phyloP scores from a whole-genome alignment of 441 rosid species.

The Lepidium campestre region DNA sequence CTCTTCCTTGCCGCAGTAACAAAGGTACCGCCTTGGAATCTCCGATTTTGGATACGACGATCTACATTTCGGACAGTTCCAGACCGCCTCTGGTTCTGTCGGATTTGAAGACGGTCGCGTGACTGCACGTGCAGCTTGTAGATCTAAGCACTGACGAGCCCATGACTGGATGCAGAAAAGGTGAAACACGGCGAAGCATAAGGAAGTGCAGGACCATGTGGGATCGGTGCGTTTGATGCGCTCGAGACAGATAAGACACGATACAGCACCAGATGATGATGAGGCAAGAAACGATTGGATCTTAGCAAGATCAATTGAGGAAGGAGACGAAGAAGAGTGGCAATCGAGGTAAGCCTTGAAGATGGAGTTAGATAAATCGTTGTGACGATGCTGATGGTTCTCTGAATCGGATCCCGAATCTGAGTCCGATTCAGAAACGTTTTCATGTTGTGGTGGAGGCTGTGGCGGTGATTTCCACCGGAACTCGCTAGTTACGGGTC shows the following conservation, averaged over 20 bases:
- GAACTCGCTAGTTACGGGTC: constrained; percentile 25
- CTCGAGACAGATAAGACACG: constrained; percentile 94
- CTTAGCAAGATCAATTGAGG: constrained; percentile 58
- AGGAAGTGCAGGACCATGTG: constrained; percentile 79
- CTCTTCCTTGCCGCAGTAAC: constrained; percentile 76
- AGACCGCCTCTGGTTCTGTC: constrained; percentile 46
- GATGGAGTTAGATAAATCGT: constrained; percentile 63
- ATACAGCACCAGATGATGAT: constrained; percentile 79
- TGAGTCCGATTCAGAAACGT: constrained; percentile 45
- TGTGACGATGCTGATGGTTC: constrained; percentile 25
- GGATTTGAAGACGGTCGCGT: constrained; percentile 46
- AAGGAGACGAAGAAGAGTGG: constrained; percentile 39
- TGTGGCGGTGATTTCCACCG: constrained; percentile 29
- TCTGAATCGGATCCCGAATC: constrained; percentile 41
- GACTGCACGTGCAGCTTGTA: constrained; percentile 61
- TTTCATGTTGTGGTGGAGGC: constrained; percentile 12
- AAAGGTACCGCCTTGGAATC: constrained; percentile 57
- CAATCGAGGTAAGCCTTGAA: constrained; percentile 77
- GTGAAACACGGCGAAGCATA: constrained; percentile 79
- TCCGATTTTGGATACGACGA: constrained; percentile 44
- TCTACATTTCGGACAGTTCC: constrained; percentile 94
- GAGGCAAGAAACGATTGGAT: constrained; percentile 83
- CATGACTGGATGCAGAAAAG: constrained; percentile 84
- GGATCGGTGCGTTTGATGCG: constrained; percentile 76
- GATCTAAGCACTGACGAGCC: constrained; percentile 81